A percentile compares a stretch with the other conserved stretches of the same genome.
phyloP scores from a whole-genome alignment of 2,329 filamentous ascomycete genomes.

The Diaporthe destruens region DNA sequence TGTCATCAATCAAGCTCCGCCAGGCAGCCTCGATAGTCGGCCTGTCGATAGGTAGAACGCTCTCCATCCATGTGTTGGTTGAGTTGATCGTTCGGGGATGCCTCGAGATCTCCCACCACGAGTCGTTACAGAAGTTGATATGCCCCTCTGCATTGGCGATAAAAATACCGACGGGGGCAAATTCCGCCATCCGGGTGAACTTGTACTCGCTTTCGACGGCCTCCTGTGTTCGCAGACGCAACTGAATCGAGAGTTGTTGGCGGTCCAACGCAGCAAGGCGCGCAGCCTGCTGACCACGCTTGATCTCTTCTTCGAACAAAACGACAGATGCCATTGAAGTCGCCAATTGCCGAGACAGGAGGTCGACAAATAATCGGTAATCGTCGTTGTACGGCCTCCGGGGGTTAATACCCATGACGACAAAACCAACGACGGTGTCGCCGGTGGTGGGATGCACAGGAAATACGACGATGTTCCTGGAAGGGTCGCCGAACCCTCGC shows the following conservation, averaged over 20 bases:
- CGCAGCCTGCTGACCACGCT: constrained; percentile 78
- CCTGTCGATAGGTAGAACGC: constrained; percentile 76
- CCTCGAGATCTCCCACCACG: constrained; percentile 79
- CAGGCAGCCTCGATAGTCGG: constrained; percentile 70
- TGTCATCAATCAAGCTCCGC: constrained; percentile 71
- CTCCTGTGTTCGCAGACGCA: constrained; percentile 74
- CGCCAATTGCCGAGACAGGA: constrained; percentile 80
- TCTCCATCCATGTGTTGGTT: constrained; percentile 78
- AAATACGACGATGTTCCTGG: constrained; percentile 78
- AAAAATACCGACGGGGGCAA: constrained; percentile 86
- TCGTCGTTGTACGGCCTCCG: constrained; percentile 84
- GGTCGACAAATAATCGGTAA: constrained; percentile 81
- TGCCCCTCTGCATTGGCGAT: constrained; percentile 79
- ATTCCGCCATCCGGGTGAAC: constrained; percentile 87
- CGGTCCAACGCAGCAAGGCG: constrained; percentile 81
- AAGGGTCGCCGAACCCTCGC: constrained; percentile 79
- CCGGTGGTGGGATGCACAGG: constrained; percentile 82
- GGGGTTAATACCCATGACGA: constrained; percentile 84
- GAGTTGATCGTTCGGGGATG: constrained; percentile 70
- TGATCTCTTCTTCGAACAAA: constrained; percentile 86
- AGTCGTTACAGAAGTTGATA: constrained; percentile 86
- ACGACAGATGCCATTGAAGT: constrained; percentile 86
- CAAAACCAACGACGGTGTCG: constrained; percentile 80
- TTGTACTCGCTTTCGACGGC: constrained; percentile 78
- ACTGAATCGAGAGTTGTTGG: constrained; percentile 81